Evolutionary conservation across 495 filamentous ascomycete species (phyloP), one percentile per base, ranked within the genome.

Genomic region (Talaromyces ruber): DNA sequence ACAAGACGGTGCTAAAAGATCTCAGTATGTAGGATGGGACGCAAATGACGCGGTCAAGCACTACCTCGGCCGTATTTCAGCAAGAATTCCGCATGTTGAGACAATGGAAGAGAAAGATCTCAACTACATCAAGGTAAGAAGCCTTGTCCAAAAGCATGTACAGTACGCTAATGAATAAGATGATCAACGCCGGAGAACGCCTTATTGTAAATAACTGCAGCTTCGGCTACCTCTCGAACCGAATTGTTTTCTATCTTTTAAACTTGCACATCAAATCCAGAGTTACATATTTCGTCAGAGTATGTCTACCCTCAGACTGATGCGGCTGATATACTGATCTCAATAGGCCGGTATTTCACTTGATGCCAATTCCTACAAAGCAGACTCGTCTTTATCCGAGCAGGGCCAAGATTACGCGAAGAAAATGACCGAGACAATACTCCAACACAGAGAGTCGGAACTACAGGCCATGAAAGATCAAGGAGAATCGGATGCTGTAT

Each of bases 241-340:
- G 94, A 47, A 98, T 99, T 61, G 93, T 99, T 45, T 98, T 98
- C 74, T 99, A 97, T 71, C 82, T 99, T 43, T 88, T 97, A 63
- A 99, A 99, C 70, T 83, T 97, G 21, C 95, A 98, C 72, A 96
- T 97, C 74, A 97, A 98, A 70, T 88, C 87, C 24, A 83, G 93
- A 57, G 88, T 89, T 60, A 97, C 92, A 14, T 98, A 96, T 74
- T 98, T 98, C 73, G 95, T 87, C 39, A 83, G 94, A 83, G 90
- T 73, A 79, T 76, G 66, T 82, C 32, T 28, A 18, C 24, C 51
- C 5, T 16, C 8, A 3, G 32, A 18, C 29, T 3, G 12, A 11
- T 29, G 21, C 43, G 54, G 43, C 56, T 55, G 29, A 22, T 47
- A 22, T 9, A 51, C 53, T 62, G 14, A 68, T 54, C 9, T 58